These are phyloP conservation scores for Termitomyces sp. DNA, from an alignment of 1,284 basidiomycete genomes.

Conservation along the genomic window DNA sequence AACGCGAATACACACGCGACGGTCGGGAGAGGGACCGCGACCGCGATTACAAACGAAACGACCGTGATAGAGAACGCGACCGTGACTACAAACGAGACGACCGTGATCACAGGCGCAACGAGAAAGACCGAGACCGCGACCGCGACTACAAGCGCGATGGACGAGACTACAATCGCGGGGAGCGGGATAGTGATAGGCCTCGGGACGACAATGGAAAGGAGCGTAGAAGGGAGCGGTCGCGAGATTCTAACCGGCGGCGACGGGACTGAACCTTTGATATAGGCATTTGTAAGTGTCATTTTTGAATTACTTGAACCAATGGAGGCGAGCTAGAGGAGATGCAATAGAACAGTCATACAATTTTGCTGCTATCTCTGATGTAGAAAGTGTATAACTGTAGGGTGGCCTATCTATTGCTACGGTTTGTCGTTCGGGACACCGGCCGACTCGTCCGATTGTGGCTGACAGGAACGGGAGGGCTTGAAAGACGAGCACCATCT, in stretches of 20 bases:
- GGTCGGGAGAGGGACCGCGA: slow-evolving; percentile 16
- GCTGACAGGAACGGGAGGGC: slow-evolving; percentile 7
- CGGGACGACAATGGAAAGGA: slow-evolving; percentile 15
- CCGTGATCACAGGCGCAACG: slow-evolving; percentile 16
- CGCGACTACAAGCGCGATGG: slow-evolving; percentile 22
- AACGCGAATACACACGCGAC: slow-evolving; percentile 21
- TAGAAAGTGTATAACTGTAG: background rate
- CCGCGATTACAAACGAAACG: slow-evolving; percentile 18
- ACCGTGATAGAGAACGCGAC: slow-evolving; percentile 19
- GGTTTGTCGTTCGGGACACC: background rate
- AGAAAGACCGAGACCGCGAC: slow-evolving; percentile 15
- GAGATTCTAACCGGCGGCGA: slow-evolving; percentile 22
- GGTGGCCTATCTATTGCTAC: background rate
- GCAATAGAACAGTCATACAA: background rate
- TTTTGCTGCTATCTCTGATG: background rate
- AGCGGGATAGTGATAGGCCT: slow-evolving; percentile 9
- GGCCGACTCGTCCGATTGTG: slow-evolving; percentile 2
- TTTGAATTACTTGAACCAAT: background rate
- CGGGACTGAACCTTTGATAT: slow-evolving; percentile 1
- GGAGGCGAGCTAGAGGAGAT: background rate
- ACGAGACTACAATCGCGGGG: slow-evolving; percentile 16
- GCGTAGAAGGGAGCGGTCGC: slow-evolving; percentile 18
- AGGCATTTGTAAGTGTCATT: slow-evolving; percentile 3
- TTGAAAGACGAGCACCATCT: slow-evolving; percentile 4
- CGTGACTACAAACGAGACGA: slow-evolving; percentile 23